phyloP scores from a whole-genome alignment of 805 yeast genomes.

The Nematodospora valgi region DNA sequence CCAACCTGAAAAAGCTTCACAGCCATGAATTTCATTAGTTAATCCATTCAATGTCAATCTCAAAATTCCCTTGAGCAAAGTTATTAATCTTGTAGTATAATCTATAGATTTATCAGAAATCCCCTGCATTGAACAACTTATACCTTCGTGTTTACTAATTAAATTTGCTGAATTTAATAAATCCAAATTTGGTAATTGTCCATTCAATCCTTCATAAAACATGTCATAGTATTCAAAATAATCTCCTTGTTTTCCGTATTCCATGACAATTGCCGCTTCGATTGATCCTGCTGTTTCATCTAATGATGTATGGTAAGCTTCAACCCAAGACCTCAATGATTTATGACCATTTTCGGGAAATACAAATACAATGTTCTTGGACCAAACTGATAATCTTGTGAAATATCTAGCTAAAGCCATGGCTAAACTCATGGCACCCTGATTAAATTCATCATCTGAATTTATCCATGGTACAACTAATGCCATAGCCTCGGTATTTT shows the following conservation, averaged over 20 bases:
- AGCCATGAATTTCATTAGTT: slow-evolving; percentile 52
- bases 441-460: slow-evolving; percentile 59
- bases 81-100: slow-evolving; percentile 54
- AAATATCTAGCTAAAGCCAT: slow-evolving; percentile 77
- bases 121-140: slow-evolving; percentile 65
- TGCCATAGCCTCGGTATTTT: slow-evolving; percentile 93
- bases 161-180: slow-evolving; percentile 77
- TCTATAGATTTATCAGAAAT: slow-evolving; percentile 30
- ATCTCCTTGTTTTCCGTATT: slow-evolving; percentile 66
- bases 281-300: slow-evolving; percentile 91
- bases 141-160: slow-evolving; percentile 71
- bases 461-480: slow-evolving; percentile 85
- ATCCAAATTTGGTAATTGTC: slow-evolving; percentile 93
- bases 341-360: slow-evolving; percentile 68
- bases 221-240: slow-evolving; percentile 72
- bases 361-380: slow-evolving; percentile 86
- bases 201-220: slow-evolving; percentile 84
- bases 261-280: slow-evolving; percentile 85
- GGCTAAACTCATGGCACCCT: slow-evolving; percentile 76
- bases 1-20: slow-evolving; percentile 95
- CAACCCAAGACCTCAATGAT: slow-evolving; percentile 84
- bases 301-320: slow-evolving; percentile 82
- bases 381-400: slow-evolving; percentile 87
- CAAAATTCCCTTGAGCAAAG: slow-evolving; percentile 62
- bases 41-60: slow-evolving; percentile 72